These are phyloP conservation scores for Trichoderma simmonsii DNA, from an alignment of 2,329 filamentous ascomycete species.

Conservation along the genomic window DNA sequence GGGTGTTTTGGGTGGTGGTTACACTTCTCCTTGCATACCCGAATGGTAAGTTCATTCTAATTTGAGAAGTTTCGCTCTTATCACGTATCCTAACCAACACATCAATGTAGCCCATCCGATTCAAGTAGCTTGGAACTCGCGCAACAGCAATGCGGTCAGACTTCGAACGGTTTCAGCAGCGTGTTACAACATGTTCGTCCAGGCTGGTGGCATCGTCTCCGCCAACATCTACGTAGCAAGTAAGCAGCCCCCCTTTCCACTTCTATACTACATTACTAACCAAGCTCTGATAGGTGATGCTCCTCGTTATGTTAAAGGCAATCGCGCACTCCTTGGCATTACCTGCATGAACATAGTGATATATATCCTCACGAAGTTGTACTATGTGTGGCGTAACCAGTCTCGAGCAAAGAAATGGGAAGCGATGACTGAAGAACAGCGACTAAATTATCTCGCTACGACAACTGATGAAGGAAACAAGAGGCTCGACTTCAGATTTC, in stretches of 20 bases:
- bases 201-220: constrained; percentile 42
- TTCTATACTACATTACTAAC: neutral
- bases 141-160: constrained; percentile 60
- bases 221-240: constrained; percentile 43
- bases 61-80: neutral
- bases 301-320: constrained; percentile 50
- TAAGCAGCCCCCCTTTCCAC: neutral
- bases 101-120: constrained; percentile 31
- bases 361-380: constrained; percentile 44
- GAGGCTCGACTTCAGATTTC: constrained; percentile 54
- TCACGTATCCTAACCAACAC: constrained; percentile 25
- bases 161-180: constrained; percentile 60
- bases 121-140: constrained; percentile 56
- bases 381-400: constrained; percentile 48
- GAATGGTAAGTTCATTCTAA: constrained; percentile 31
- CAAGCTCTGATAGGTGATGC: constrained; percentile 42
- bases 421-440: constrained; percentile 43
- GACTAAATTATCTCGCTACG: constrained; percentile 46
- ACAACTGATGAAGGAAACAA: constrained; percentile 53
- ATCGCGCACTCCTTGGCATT: constrained; percentile 48
- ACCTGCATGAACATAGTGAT: constrained; percentile 45
- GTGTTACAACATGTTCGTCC: constrained; percentile 57
- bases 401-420: constrained; percentile 43
- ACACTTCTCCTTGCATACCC: constrained; percentile 38
- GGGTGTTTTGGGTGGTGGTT: constrained; percentile 35